phyloP scores from a whole-genome alignment of 805 yeast species.

The Priceomyces melissophilus region DNA sequence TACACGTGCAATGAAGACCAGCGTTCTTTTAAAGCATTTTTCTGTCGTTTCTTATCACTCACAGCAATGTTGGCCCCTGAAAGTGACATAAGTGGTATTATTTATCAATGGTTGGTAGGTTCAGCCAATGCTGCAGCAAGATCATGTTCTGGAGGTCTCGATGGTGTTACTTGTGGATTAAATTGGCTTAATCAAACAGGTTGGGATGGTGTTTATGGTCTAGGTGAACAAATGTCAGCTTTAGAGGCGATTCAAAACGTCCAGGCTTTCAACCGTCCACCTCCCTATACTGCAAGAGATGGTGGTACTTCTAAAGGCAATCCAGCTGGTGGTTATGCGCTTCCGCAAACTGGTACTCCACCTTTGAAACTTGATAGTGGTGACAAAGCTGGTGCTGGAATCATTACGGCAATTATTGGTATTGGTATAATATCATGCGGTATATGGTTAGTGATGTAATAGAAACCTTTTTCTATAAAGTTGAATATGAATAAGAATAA shows the following conservation, averaged over 20 bases:
- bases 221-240: conserved; percentile 79
- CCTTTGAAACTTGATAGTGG: conserved; percentile 43
- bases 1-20: conserved; percentile 77
- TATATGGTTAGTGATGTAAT: conserved; percentile 39
- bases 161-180: conserved; percentile 73
- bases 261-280: conserved; percentile 37
- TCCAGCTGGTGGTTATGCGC: conserved; percentile 63
- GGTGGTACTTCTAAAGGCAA: conserved; percentile 75
- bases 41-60: conserved; percentile 68
- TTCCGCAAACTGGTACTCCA: conserved; percentile 31
- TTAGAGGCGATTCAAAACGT: conserved; percentile 58
- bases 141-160: conserved; percentile 71
- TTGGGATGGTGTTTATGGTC: conserved; percentile 66
- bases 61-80: conserved; percentile 72
- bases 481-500: not conserved
- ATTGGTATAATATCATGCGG: conserved; percentile 39
- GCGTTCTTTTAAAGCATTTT: conserved; percentile 86
- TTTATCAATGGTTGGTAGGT: conserved; percentile 41
- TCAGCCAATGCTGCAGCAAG: conserved; percentile 59
- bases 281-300: conserved; percentile 57
- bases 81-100: conserved; percentile 43
- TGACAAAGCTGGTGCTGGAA: conserved; percentile 88
- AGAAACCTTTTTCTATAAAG: not conserved
- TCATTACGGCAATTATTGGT: conserved; percentile 71
- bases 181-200: conserved; percentile 54